Conservation (phyloP, 1,284 basidiomycete genomes). For the Abortiporus biennis region DNA sequence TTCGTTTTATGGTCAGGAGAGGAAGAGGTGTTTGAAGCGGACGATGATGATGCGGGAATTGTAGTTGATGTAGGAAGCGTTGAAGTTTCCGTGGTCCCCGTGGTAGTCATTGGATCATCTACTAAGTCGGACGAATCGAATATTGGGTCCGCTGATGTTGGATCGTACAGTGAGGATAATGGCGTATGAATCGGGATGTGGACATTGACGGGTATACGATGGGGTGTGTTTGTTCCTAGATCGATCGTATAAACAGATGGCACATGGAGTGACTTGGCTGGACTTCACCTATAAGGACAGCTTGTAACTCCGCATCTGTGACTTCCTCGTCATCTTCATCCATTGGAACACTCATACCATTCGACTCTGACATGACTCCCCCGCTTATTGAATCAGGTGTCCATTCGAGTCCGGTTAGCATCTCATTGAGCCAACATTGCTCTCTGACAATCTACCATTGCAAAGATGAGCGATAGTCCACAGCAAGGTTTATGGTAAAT, state of each 20-base stretch:
- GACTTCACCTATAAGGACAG: constrained; percentile 49
- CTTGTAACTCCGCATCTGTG: constrained; percentile 48
- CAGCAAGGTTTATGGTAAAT: not conserved
- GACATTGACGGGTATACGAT: constrained; percentile 58
- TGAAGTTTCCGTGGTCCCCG: too few species aligned
- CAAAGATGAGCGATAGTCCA: not conserved
- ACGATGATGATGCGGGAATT: too few species aligned
- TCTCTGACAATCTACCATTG: constrained; percentile 58
- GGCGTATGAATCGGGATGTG: constrained; percentile 38
- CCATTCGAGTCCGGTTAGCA: constrained; percentile 53
- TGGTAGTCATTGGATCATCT: too few species aligned
- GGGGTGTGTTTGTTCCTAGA: constrained; percentile 43
- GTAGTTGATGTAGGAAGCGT: too few species aligned
- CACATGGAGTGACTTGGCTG: too few species aligned
- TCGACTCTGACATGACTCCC: too few species aligned
- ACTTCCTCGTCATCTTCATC: constrained; percentile 26
- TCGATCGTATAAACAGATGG: not conserved
- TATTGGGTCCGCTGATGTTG: constrained; percentile 29
- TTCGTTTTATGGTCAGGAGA: constrained; percentile 29
- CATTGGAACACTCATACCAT: too few species aligned
- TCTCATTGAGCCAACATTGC: constrained; percentile 75
- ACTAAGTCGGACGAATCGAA: constrained; percentile 35
- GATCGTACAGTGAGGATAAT: too few species aligned
- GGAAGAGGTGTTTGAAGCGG: too few species aligned
- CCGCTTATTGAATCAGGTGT: too few species aligned